These are phyloP conservation scores for Claviceps monticola DNA, from an alignment of 2,329 filamentous ascomycete species.

Conservation along the genomic window DNA sequence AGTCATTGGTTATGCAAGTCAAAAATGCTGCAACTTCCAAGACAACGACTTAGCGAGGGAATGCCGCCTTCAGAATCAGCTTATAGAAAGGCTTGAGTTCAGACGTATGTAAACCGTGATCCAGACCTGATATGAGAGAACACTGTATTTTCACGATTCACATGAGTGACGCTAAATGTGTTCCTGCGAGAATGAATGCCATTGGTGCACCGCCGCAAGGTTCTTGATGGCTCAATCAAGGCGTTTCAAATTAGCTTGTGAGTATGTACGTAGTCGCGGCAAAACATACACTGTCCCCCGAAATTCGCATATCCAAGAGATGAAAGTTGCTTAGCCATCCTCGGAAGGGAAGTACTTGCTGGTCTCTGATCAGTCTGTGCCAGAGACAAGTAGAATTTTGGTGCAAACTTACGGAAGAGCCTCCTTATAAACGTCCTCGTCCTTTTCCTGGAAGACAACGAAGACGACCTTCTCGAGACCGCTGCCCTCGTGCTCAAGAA, in stretches of 20 bases:
- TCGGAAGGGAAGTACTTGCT: constrained; percentile 15
- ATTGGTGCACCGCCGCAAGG: not conserved
- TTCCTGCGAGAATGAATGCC: not conserved
- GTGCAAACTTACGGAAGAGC: constrained; percentile 48
- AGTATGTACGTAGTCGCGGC: not conserved
- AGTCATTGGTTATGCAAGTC: constrained; percentile 28
- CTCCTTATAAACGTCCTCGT: constrained; percentile 57
- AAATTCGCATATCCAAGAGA: not conserved
- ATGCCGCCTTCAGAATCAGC: not conserved
- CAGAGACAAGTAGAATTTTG: not conserved
- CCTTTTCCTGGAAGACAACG: constrained; percentile 69
- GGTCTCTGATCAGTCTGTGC: not conserved
- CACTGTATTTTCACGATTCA: not conserved
- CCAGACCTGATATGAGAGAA: no score
- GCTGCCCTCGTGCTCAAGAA: constrained; percentile 33
- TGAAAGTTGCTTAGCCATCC: not conserved
- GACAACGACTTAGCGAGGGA: not conserved
- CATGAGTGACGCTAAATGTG: not conserved
- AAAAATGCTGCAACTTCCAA: constrained; percentile 1
- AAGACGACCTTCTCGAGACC: constrained; percentile 63
- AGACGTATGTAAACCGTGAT: no score
- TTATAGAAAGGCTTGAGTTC: not conserved
- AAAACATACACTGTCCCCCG: not conserved
- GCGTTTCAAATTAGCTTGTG: not conserved
- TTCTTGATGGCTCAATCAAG: not conserved